Evolutionary conservation across 345 rosid genomes (phyloP), one percentile per base, ranked within the genome.

Genomic region (Durio zibethinus): DNA sequence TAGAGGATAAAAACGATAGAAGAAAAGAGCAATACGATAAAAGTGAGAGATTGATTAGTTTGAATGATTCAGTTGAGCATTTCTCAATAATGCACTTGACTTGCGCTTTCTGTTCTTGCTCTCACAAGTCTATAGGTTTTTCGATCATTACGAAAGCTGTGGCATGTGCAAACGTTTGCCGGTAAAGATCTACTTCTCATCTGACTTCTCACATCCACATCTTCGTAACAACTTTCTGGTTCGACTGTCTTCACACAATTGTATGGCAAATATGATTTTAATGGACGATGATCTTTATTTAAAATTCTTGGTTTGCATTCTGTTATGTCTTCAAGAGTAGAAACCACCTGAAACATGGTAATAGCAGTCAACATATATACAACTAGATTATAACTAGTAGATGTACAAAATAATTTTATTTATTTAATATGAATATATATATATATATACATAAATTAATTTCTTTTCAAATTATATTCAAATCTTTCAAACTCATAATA

Each of bases 251-350:
- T 68, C 16, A 73, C 66, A 25, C 31, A 43, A n/a, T 36, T 67
- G 56, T 15, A 4, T 16, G 31, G 20, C 8, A 59, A 42, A 52
- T 14, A 48, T 20, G 74, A 21, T 14, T 77, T 77, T 29, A 43
- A 43, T 3, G n/a, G 48, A 7, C 60, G 69, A 66, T 10, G n/a
- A 5, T 79, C 80, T 52, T 76, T 79, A 36, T 40, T 72, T 21
- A 63, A 27, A 53, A 38, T 4, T 33, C 74, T 15, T 52, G 78
- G 6, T 60, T 35, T 57, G 61, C 82, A 77, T 5, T 21, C 72
- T 23, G 23, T 42, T 59, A 82, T 80, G 72, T 59, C 73, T 70
- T 86, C 85, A 61, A 86, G 66, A n/a, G 85, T 80, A 40, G 53
- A 80, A 35, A 72, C 85, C 77, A 78, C 85, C 88, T 83, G 67